Evolutionary conservation across 495 filamentous ascomycete species (phyloP).

Genomic region (Aspergillus steynii): DNA sequence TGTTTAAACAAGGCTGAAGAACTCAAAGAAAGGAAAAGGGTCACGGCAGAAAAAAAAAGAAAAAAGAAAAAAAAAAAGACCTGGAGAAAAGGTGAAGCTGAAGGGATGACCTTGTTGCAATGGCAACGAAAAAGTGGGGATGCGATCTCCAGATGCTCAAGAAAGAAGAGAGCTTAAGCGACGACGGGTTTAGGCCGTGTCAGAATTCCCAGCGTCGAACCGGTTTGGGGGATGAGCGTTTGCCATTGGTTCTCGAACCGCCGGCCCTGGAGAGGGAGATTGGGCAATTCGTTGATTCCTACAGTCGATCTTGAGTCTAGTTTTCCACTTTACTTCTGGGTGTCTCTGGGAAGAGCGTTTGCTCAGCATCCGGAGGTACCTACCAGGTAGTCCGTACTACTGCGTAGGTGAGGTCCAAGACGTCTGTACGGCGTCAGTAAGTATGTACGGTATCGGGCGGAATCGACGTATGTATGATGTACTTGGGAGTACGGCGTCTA

Average conservation of each 20-base stretch:
- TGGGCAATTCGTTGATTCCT: no score
- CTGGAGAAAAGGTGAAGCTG: slow-evolving; percentile 49
- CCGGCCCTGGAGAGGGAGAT: neutral
- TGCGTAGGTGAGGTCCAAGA: no score
- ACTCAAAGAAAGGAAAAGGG: slow-evolving; percentile 16
- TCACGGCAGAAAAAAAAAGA: slow-evolving; percentile 24
- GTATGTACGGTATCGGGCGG: neutral
- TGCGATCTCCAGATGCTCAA: slow-evolving; percentile 42
- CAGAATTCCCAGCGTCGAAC: slow-evolving; percentile 17
- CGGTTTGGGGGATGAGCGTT: slow-evolving; percentile 9
- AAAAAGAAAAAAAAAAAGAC: slow-evolving; percentile 30
- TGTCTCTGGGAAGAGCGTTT: neutral
- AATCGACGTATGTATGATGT: slow-evolving; percentile 4
- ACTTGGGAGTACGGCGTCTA: neutral
- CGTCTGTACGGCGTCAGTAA: no score
- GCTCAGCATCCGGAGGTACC: neutral
- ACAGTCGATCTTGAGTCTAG: no score
- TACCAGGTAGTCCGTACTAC: no score
- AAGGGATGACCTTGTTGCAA: slow-evolving; percentile 55
- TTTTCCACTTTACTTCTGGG: neutral
- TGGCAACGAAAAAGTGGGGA: slow-evolving; percentile 53
- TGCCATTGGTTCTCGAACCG: slow-evolving; percentile 3
- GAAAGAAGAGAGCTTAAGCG: slow-evolving; percentile 26
- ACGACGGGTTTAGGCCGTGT: slow-evolving; percentile 16
- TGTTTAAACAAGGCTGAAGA: slow-evolving; percentile 2